phyloP scores from a whole-genome alignment of 441 rosid genomes.

The Macaranga tanarius region DNA sequence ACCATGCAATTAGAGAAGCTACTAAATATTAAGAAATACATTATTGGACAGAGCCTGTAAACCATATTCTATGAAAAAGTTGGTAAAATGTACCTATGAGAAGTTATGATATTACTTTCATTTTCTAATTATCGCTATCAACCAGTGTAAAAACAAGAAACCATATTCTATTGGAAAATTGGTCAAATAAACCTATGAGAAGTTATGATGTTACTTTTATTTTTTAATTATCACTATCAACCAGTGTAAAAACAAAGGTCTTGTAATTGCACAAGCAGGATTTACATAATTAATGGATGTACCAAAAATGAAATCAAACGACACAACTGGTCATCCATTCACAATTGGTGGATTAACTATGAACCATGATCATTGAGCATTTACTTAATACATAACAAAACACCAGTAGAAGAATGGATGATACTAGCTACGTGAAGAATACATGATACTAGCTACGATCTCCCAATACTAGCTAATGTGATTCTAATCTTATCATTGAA shows the following conservation, averaged over 20 bases:
- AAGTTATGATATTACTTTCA: not conserved
- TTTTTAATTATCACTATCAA: not conserved
- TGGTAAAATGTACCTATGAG: not conserved
- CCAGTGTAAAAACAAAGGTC: not conserved
- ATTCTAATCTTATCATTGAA: not conserved
- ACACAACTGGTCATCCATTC: not conserved
- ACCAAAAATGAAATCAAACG: not conserved
- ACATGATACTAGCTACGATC: not conserved
- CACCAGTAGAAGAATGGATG: no score
- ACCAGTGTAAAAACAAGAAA: no score
- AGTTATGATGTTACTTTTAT: not conserved
- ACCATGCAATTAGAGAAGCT: not conserved
- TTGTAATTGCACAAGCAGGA: no score
- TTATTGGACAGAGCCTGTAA: not conserved
- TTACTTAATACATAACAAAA: not conserved
- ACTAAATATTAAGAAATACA: not conserved
- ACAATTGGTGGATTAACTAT: not conserved
- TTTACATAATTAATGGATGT: not conserved
- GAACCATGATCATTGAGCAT: not conserved
- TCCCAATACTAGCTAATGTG: not conserved
- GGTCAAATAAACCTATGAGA: not conserved
- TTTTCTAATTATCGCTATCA: no score
- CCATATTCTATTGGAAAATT: not conserved
- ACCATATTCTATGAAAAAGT: not conserved
- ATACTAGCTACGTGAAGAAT: no score